Evolutionary conservation across 805 yeast genomes (phyloP).

Genomic region (Ogataea saltuana): DNA sequence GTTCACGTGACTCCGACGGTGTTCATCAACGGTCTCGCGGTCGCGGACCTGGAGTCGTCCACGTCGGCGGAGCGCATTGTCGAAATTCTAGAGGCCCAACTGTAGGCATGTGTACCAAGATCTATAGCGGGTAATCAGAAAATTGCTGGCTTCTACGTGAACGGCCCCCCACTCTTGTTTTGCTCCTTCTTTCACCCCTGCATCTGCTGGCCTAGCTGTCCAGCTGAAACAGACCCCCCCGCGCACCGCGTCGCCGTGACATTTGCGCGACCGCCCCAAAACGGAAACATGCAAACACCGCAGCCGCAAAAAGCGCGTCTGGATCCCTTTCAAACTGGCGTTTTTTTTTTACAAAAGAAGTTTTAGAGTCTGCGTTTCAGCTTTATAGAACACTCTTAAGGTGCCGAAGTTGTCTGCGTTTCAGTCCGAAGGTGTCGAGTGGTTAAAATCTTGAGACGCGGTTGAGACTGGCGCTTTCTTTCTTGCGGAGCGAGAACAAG

Average conservation of each 20-base stretch:
- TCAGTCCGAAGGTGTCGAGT: not conserved
- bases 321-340: constrained; percentile 13
- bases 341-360: constrained; percentile 7
- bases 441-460: not conserved
- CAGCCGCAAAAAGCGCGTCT: constrained; percentile 8
- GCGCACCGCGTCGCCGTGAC: constrained; percentile 16
- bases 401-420: constrained; percentile 1
- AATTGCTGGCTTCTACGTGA: too few species aligned
- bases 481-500: not conserved
- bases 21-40: constrained; percentile 64
- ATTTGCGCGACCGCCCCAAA: constrained; percentile 11
- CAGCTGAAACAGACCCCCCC: constrained; percentile 17
- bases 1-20: constrained; percentile 87
- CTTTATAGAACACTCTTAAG: constrained; percentile 3
- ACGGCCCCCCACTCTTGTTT: too few species aligned
- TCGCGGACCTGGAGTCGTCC: constrained; percentile 60
- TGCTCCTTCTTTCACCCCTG: too few species aligned
- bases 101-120: too few species aligned
- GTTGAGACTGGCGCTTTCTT: constrained; percentile 1
- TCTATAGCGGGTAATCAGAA: too few species aligned
- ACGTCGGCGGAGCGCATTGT: constrained; percentile 49
- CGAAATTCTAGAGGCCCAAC: constrained; percentile 37
- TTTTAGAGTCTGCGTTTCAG: constrained; percentile 2
- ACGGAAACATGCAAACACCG: constrained; percentile 1
- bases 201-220: too few species aligned